These are phyloP conservation scores for Trifolium dubium DNA, from an alignment of 306 rosid species.

Conservation along the genomic window DNA sequence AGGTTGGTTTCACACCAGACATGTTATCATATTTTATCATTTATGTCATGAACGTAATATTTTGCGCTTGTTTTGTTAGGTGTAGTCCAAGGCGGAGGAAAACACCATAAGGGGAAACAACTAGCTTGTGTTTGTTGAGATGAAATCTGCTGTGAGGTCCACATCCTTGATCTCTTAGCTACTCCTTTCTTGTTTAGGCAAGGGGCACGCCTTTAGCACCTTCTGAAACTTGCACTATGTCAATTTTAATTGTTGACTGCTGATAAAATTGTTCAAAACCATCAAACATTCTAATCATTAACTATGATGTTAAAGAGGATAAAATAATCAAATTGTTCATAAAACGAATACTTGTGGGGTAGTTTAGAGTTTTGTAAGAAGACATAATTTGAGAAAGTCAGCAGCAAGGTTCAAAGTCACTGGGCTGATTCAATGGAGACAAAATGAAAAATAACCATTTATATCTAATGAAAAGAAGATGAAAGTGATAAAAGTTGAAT, in stretches of 20 bases:
- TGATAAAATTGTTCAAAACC: constrained; percentile 27
- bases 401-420: not conserved
- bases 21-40: not conserved
- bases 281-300: not conserved
- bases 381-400: not conserved
- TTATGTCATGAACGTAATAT: not conserved
- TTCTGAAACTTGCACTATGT: not conserved
- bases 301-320: constrained; percentile 11
- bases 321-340: constrained; percentile 3
- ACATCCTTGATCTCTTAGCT: constrained; percentile 7
- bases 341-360: not conserved
- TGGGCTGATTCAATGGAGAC: constrained; percentile 1
- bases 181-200: constrained; percentile 7
- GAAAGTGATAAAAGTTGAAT: constrained; percentile 7
- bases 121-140: constrained; percentile 19
- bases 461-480: not conserved
- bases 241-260: constrained; percentile 24
- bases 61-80: constrained; percentile 27
- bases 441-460: constrained; percentile 7
- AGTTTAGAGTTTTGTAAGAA: constrained; percentile 16
- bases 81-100: constrained; percentile 9
- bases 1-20: constrained; percentile 26
- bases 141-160: not conserved
- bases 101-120: not conserved
- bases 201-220: not conserved